Evolutionary conservation across 176 grass and related monocot species (phyloP).

Genomic region (Themeda triandra): DNA sequence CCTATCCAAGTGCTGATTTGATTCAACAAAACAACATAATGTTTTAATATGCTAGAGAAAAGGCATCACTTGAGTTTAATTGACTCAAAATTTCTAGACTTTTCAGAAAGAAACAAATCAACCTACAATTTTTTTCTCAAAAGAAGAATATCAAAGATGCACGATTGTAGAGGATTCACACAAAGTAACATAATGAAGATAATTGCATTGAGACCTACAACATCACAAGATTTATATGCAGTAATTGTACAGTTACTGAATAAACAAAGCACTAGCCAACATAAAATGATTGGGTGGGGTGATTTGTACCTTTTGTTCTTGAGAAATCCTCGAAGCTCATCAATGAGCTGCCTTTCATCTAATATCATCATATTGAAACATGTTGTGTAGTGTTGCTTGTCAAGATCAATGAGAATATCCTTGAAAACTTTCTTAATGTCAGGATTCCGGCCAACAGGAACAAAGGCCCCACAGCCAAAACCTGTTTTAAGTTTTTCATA

Average conservation of each 20-base stretch:
- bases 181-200: neutral
- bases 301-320: neutral
- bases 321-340: neutral
- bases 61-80: neutral
- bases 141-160: neutral
- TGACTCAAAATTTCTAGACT: neutral
- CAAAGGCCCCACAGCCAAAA: neutral
- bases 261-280: neutral
- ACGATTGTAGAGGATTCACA: neutral
- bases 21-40: neutral
- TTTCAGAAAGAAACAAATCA: too few species aligned
- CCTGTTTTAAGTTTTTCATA: neutral
- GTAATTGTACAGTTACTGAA: neutral
- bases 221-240: neutral
- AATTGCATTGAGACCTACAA: neutral
- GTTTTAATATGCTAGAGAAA: neutral
- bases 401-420: neutral
- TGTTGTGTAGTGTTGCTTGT: neutral
- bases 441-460: neutral
- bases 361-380: neutral
- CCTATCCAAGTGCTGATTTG: neutral
- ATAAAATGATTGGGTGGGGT: neutral
- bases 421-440: neutral
- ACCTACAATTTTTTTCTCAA: too few species aligned
- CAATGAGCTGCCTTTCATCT: neutral